Base-by-base conservation (phyloP, 331 rosid species). In the Quercus lobata region DNA sequence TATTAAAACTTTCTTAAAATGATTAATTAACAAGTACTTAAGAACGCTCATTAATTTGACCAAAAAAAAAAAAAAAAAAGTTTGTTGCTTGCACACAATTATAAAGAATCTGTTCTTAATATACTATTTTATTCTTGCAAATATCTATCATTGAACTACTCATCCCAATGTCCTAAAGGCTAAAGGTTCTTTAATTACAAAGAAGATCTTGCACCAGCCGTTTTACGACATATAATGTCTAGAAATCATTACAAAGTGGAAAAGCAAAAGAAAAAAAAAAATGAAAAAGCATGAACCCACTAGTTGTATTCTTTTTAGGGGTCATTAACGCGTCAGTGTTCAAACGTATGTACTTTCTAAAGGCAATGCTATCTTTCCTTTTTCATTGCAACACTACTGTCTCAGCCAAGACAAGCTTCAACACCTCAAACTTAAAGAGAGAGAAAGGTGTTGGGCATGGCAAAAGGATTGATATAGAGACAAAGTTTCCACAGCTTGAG, bases 401-500 rank as follows among this genome's bases (percentile, higher is more conserved):
- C 72, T 58, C 78, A 19, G 57, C 77, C 69, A 63, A 65, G 41
- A 77, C 71, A 27, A 71, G 73, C 74, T 55, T 75, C 60, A 35
- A 80, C 78, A 70, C 79, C 86, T 55, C 66, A 49, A 46, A 63
- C 75, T 65, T 72, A 52, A 68, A 68, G 25, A 66, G 16, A 34
- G 27, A 66, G 29, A 21, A 14, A 58, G 29, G 56, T 35, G 41
- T 18, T 35, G 7, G 54, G 44, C 35, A 73, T 30, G 46, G 54
- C 73, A 63, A 68, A 79, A 73, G 62, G 81, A 57, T 53, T 62
- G 69, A 70, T 66, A 63, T 72, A 83, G 80, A 82, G 86, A 82
- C 84, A 82, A 79, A 82, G 84, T 86, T 85, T 85, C 86, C 60
- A 78, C 77, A 85, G 83, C 73, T 63, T 63, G 53, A 71, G 88